Evolutionary conservation across 1,284 basidiomycete species (phyloP).

Genomic region (Pseudozyma hubeiensis): DNA sequence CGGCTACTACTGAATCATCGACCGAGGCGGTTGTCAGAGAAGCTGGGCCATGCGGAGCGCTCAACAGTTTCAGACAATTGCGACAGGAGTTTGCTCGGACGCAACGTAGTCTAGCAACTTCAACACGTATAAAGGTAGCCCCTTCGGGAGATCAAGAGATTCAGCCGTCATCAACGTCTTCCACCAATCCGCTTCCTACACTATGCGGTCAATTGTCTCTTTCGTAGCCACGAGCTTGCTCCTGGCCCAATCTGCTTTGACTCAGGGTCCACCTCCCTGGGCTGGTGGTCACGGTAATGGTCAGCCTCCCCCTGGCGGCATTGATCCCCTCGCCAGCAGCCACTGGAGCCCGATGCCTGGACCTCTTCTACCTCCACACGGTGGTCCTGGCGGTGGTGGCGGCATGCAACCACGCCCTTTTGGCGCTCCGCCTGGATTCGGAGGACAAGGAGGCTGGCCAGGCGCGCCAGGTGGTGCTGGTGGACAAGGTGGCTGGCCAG

Average conservation of each 20-base stretch:
- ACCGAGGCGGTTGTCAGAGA: too few species aligned
- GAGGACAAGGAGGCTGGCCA: background rate
- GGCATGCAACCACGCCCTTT: background rate
- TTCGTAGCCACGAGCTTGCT: constrained; percentile 2
- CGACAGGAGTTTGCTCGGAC: too few species aligned
- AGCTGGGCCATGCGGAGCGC: too few species aligned
- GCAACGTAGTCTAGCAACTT: too few species aligned
- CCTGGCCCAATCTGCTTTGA: background rate
- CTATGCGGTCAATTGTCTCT: background rate
- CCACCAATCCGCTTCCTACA: too few species aligned
- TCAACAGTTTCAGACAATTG: too few species aligned
- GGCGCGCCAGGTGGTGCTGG: background rate
- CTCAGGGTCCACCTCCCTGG: constrained; percentile 5
- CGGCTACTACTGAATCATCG: too few species aligned
- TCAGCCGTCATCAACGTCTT: too few species aligned
- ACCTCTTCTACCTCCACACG: background rate
- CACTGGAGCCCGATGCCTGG: constrained; percentile 1
- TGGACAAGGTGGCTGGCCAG: background rate
- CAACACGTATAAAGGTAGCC: too few species aligned
- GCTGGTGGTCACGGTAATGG: background rate
- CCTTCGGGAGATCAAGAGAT: too few species aligned
- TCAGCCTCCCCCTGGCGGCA: background rate
- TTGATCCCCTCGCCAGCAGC: constrained; percentile 5
- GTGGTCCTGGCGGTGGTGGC: background rate
- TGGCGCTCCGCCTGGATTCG: background rate